Conservation (phyloP, 1,284 basidiomycete genomes). For the Stygiomarasmius scandens region DNA sequence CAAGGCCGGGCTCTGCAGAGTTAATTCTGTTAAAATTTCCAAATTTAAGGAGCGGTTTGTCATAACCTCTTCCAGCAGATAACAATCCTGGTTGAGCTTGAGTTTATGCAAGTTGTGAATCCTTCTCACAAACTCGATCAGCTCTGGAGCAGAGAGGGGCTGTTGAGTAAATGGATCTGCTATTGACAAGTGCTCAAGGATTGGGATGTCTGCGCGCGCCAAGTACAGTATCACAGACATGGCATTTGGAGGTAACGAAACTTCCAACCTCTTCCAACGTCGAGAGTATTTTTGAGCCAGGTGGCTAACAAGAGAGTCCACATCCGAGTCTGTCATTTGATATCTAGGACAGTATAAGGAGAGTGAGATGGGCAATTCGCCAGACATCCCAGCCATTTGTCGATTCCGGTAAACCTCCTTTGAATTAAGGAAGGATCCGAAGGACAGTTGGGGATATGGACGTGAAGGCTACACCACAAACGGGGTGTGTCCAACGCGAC, state of each 20-base stretch:
- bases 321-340: too few species aligned
- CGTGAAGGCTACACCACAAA: constrained; percentile 15
- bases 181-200: background rate
- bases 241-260: background rate
- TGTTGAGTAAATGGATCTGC: too few species aligned
- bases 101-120: background rate
- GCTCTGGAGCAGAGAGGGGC: too few species aligned
- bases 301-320: background rate
- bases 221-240: background rate
- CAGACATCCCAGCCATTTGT: background rate
- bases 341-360: background rate
- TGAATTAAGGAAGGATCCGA: background rate
- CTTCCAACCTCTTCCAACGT: background rate
- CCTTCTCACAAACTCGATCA: background rate
- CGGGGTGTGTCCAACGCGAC: constrained; percentile 11
- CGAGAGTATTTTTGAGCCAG: background rate
- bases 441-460: constrained; percentile 5
- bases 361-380: background rate
- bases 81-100: too few species aligned
- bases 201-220: background rate
- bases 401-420: background rate
- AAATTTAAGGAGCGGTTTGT: too few species aligned
- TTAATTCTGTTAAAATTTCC: too few species aligned
- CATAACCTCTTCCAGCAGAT: too few species aligned
- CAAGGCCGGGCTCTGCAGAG: too few species aligned